Base-by-base conservation (phyloP, 352 stramenopile species). In the Thraustotheca clavata region DNA sequence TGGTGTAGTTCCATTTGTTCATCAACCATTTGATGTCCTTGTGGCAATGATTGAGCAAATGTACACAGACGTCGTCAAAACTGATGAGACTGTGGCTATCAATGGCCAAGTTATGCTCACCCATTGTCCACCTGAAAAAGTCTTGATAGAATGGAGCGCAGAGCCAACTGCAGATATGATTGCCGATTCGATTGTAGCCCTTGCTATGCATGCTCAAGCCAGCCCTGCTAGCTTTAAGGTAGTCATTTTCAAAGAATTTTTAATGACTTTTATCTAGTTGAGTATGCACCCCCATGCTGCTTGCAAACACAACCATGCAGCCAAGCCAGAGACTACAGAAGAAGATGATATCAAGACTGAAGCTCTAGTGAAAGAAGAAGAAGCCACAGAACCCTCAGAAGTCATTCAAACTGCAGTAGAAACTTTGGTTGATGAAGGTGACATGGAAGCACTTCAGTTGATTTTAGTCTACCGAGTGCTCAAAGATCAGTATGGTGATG, bases 101-200 rank as follows among this genome's bases (percentile, higher is more conserved):
- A 87, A 76, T 43, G 76, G 83, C 47, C 74, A 89, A 48, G 81
- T 92, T 0, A 76, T 80, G 2, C 72, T 94, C 11, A 91, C 85
- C 3, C 36, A 67, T 26, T 60, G 47, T 20, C 59, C 60, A 20
- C 38, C 62, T 0, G 77, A 73, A 24, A 79, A 79, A 62, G 65
- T 96, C n/a, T 43, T 88, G 22, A 67, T 95, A 12, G 80, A 89
- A 48, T 96, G 88, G 88, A 91, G 89, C 24, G 91, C 92, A 9
- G 91, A 88, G 35, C 91, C 94, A n/a, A 96, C 88, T 3, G 90
- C 87, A 6, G 95, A 99, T 69, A 94, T 98, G 70, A 93, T 98
- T 59, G 95, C 94, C 20, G 95, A 99, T 79, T 96, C 92, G 18
- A 77, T 98, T n/a, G 92, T 98, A 38, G 91, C 89, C 18, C 73